Conservation (phyloP, 306 rosid genomes). For the Rubus parviflorus region DNA sequence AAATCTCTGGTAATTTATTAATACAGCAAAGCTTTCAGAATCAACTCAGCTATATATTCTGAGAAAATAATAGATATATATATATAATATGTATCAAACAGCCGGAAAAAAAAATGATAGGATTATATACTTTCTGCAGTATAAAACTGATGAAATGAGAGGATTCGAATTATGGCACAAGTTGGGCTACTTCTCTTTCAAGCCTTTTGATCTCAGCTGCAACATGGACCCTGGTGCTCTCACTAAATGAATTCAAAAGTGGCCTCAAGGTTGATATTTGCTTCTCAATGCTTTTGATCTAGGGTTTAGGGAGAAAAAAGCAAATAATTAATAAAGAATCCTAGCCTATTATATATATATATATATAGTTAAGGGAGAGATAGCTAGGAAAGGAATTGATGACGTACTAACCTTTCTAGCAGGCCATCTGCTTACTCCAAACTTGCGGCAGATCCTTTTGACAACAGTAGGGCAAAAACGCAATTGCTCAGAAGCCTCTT, state of each 20-base stretch:
- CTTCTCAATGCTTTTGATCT: conserved; percentile 48
- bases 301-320: too few relatives aligned
- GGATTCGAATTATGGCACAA: conserved; percentile 28
- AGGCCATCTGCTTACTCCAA: conserved; percentile 67
- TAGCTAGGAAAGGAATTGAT: not conserved
- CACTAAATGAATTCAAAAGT: conserved; percentile 19
- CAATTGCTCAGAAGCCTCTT: conserved; percentile 46
- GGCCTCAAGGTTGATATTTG: conserved; percentile 32
- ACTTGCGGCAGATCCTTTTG: conserved; percentile 65
- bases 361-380: not conserved
- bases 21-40: too few relatives aligned
- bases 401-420: conserved; percentile 57
- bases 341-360: not conserved
- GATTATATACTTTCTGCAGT: too few relatives aligned
- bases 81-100: too few relatives aligned
- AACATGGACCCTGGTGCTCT: conserved; percentile 33
- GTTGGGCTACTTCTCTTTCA: conserved; percentile 29
- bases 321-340: not conserved
- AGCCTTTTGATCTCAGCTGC: conserved; percentile 51
- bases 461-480: conserved; percentile 59
- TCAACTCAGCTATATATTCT: too few relatives aligned
- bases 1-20: too few relatives aligned
- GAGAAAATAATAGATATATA: too few relatives aligned
- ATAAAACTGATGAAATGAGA: not conserved
- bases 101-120: too few relatives aligned